Conservation (phyloP, 257 asterid species). For the Orobanche coerulescens region DNA sequence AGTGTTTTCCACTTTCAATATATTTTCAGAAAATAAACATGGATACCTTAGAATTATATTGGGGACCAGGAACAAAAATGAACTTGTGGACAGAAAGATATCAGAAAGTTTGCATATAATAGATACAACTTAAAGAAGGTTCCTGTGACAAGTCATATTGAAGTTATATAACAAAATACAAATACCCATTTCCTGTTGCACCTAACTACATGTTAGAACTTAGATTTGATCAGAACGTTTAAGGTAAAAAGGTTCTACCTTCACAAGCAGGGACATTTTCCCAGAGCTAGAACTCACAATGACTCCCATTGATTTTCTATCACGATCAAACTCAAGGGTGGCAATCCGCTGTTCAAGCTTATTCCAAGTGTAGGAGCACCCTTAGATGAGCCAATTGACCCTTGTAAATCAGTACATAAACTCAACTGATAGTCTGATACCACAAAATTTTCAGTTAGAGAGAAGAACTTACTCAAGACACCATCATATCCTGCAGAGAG, state of each 20-base stretch:
- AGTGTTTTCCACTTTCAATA: neutral
- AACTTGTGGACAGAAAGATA: neutral
- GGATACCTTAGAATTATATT: neutral
- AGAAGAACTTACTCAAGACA: conserved; percentile 51
- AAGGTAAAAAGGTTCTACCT: conserved; percentile 39
- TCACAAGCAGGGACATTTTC: conserved; percentile 57
- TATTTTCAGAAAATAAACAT: neutral
- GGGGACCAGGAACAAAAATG: neutral
- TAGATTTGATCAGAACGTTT: neutral
- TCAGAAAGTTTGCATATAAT: neutral
- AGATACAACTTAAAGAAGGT: neutral
- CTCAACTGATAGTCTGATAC: neutral
- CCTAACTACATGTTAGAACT: neutral
- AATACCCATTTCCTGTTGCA: neutral
- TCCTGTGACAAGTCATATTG: neutral
- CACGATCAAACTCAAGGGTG: too few species aligned
- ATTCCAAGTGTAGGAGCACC: conserved; percentile 67
- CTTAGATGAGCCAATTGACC: conserved; percentile 31
- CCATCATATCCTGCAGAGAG: too few species aligned
- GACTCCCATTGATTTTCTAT: too few species aligned
- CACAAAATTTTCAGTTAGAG: neutral
- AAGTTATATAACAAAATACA: neutral
- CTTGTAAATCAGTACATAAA: conserved; percentile 22
- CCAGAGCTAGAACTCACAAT: conserved; percentile 61
- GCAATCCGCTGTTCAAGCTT: conserved; percentile 68